Conservation (phyloP, 1,139 yeast species). For the Geotrichum siamense region DNA sequence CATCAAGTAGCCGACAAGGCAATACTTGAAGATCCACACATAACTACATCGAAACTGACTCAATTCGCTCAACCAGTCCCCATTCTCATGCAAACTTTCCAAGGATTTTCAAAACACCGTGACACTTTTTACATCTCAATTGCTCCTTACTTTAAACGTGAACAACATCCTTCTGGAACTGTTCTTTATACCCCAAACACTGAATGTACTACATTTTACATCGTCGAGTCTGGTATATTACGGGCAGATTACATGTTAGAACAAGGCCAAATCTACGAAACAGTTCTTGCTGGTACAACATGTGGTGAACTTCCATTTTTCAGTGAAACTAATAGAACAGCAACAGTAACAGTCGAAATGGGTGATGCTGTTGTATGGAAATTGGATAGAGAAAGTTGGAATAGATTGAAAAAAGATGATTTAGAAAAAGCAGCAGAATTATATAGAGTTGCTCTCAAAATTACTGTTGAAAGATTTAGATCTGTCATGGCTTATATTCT, state of each 20-base stretch:
- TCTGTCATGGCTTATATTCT: constrained; percentile 32
- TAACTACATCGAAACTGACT: constrained; percentile 27
- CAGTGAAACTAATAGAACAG: constrained; percentile 39
- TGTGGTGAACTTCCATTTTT: constrained; percentile 66
- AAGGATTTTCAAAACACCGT: constrained; percentile 52
- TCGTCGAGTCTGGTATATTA: constrained; percentile 72
- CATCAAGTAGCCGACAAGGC: constrained; percentile 56
- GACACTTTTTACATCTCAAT: constrained; percentile 60
- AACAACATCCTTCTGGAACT: constrained; percentile 44
- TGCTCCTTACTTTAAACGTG: constrained; percentile 47
- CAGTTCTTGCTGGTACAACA: constrained; percentile 81
- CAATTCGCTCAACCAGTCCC: constrained; percentile 46
- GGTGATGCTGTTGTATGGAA: constrained; percentile 68
- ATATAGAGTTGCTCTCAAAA: constrained; percentile 53
- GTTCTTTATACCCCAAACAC: constrained; percentile 27
- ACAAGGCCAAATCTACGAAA: constrained; percentile 59
- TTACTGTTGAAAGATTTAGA: constrained; percentile 65
- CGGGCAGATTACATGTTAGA: constrained; percentile 51
- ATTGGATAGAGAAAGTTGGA: constrained; percentile 44
- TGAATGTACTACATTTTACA: constrained; percentile 43
- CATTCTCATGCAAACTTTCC: constrained; percentile 60
- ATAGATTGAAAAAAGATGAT: constrained; percentile 38
- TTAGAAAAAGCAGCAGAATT: constrained; percentile 60
- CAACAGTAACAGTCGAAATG: constrained; percentile 40
- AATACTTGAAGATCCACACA: constrained; percentile 36